Evolutionary conservation across 2,329 filamentous ascomycete species (phyloP).

Genomic region (Aspergillus sp.): DNA sequence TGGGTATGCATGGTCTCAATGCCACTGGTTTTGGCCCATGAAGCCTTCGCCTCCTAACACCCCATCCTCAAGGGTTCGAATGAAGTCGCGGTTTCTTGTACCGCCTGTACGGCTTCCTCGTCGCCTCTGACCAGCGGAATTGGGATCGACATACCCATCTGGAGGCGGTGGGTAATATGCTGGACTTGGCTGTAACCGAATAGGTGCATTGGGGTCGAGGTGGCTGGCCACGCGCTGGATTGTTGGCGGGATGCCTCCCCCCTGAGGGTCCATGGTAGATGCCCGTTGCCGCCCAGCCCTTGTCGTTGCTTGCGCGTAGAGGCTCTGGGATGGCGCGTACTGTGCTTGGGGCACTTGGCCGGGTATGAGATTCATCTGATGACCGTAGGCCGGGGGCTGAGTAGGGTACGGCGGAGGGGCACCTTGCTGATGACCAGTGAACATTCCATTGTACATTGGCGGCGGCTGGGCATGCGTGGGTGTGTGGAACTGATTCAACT

Average conservation of each 20-base stretch:
- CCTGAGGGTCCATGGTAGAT: slow-evolving; percentile 94
- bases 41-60: slow-evolving; percentile 86
- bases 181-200: slow-evolving; percentile 89
- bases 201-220: slow-evolving; percentile 90
- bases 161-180: slow-evolving; percentile 94
- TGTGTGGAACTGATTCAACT: slow-evolving; percentile 58
- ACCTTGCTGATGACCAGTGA: slow-evolving; percentile 65
- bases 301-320: slow-evolving; percentile 73
- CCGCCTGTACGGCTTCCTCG: slow-evolving; percentile 70
- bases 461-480: slow-evolving; percentile 51
- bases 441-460: slow-evolving; percentile 78
- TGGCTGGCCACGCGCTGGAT: slow-evolving; percentile 96
- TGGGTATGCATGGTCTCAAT: slow-evolving; percentile 43
- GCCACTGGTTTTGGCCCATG: slow-evolving; percentile 75
- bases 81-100: slow-evolving; percentile 75
- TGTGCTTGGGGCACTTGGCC: slow-evolving; percentile 67
- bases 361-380: slow-evolving; percentile 69
- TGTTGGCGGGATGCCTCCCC: slow-evolving; percentile 85
- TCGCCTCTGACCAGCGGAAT: slow-evolving; percentile 66
- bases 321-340: slow-evolving; percentile 70
- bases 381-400: slow-evolving; percentile 69
- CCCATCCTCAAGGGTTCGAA: slow-evolving; percentile 89
- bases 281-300: slow-evolving; percentile 82
- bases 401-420: slow-evolving; percentile 78
- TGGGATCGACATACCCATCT: slow-evolving; percentile 73